These are phyloP conservation scores for Russula griseocarnosa DNA, from an alignment of 768 basidiomycete species.

Conservation along the genomic window DNA sequence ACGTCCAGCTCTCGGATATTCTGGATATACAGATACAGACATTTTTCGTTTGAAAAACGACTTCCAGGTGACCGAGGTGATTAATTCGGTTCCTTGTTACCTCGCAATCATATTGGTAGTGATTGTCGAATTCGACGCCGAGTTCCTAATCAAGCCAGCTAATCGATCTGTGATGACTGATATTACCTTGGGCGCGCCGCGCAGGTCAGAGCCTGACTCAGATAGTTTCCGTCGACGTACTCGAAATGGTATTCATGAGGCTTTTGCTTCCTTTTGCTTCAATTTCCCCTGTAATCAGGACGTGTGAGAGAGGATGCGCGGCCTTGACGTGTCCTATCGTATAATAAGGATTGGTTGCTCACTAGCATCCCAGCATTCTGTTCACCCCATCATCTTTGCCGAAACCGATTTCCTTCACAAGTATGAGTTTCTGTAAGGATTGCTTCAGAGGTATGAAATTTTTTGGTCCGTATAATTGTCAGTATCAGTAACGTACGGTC, in stretches of 20 bases:
- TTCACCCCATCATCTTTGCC: neutral
- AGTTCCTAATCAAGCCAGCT: no score
- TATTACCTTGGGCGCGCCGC: neutral
- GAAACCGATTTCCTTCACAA: neutral
- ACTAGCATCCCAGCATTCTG: neutral
- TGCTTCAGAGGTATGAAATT: slow-evolving; percentile 49
- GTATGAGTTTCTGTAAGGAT: slow-evolving; percentile 53
- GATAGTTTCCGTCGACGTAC: neutral
- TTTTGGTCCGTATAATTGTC: neutral
- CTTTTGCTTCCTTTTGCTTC: neutral
- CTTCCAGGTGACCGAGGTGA: neutral
- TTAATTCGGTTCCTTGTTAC: neutral
- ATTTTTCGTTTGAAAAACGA: neutral
- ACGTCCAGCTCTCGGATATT: neutral
- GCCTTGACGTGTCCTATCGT: neutral
- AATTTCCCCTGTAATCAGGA: neutral
- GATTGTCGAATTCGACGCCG: no score
- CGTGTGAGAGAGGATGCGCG: neutral
- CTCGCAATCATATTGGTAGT: no score
- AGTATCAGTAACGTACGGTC: neutral
- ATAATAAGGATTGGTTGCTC: neutral
- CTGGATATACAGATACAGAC: neutral
- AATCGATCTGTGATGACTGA: neutral
- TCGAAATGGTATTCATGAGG: neutral
- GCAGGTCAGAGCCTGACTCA: neutral